These are phyloP conservation scores for Chenopodium formosanum DNA, from an alignment of 148 eudicot species.

Conservation along the genomic window DNA sequence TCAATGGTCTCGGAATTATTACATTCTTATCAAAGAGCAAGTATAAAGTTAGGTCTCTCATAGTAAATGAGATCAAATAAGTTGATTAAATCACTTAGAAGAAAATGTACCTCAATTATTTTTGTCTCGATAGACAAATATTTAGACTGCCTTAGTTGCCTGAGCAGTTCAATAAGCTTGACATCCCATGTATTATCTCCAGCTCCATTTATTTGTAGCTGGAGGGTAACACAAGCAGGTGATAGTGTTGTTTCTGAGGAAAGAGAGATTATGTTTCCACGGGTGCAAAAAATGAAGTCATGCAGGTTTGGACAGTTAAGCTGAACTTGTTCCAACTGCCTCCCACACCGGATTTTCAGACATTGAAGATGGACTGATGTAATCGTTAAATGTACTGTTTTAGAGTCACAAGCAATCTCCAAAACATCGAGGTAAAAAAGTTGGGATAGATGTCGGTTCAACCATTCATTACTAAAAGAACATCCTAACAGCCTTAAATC, in stretches of 20 bases:
- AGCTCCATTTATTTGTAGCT: not conserved
- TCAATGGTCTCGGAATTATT: not conserved
- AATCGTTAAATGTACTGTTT: not conserved
- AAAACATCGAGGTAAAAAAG: not conserved
- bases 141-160: conserved; percentile 7
- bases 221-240: not conserved
- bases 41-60: not conserved
- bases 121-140: not conserved
- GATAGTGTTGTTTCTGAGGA: not conserved
- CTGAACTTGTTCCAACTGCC: not conserved
- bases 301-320: not conserved
- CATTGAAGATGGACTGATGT: not conserved
- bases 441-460: not conserved
- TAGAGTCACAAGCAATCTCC: not conserved
- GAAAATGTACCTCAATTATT: not conserved
- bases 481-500: not conserved
- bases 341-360: not conserved
- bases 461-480: not conserved
- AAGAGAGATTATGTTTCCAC: not conserved
- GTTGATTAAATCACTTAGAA: not conserved
- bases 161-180: not conserved
- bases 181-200: not conserved
- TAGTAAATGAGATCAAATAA: not conserved
- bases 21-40: not conserved
- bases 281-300: not conserved